These are phyloP conservation scores for Phylloboletellus chloephorus DNA, from an alignment of 1,284 basidiomycete genomes.

Conservation along the genomic window DNA sequence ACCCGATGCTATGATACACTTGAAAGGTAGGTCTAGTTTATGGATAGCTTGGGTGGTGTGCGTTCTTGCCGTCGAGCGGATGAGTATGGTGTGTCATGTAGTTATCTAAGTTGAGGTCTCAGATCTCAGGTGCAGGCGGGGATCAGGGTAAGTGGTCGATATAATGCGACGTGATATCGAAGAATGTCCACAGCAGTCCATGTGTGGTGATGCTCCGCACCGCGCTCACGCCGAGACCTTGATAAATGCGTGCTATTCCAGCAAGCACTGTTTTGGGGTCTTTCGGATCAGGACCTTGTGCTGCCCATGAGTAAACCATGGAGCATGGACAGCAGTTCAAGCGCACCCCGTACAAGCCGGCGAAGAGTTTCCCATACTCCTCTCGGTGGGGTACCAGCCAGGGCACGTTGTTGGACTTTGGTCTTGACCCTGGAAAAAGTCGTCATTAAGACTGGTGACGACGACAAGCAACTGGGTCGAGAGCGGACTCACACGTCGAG, in stretches of 20 bases:
- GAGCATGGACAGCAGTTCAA: neutral
- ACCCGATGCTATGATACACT: constrained; percentile 28
- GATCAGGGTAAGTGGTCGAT: constrained; percentile 62
- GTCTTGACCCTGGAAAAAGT: constrained; percentile 73
- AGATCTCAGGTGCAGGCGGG: constrained; percentile 3
- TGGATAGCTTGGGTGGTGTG: constrained; percentile 7
- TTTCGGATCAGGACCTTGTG: constrained; percentile 66
- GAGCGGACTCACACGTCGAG: constrained; percentile 63
- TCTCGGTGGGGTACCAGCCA: constrained; percentile 69
- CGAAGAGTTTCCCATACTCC: constrained; percentile 68
- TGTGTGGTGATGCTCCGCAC: constrained; percentile 79
- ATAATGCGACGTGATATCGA: constrained; percentile 68
- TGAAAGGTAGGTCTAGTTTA: constrained; percentile 20
- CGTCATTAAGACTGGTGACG: neutral
- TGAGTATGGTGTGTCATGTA: constrained; percentile 16
- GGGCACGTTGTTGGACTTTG: constrained; percentile 83
- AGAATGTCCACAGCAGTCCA: constrained; percentile 78
- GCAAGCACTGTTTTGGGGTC: constrained; percentile 63
- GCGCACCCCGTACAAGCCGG: constrained; percentile 68
- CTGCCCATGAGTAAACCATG: constrained; percentile 7
- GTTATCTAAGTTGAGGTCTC: constrained; percentile 5
- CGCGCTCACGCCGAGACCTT: constrained; percentile 81
- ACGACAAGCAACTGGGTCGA: neutral
- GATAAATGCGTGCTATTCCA: constrained; percentile 75
- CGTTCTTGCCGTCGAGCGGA: constrained; percentile 10